phyloP scores from a whole-genome alignment of 1,139 yeast genomes.

The Saccharomyces pastorianus region DNA sequence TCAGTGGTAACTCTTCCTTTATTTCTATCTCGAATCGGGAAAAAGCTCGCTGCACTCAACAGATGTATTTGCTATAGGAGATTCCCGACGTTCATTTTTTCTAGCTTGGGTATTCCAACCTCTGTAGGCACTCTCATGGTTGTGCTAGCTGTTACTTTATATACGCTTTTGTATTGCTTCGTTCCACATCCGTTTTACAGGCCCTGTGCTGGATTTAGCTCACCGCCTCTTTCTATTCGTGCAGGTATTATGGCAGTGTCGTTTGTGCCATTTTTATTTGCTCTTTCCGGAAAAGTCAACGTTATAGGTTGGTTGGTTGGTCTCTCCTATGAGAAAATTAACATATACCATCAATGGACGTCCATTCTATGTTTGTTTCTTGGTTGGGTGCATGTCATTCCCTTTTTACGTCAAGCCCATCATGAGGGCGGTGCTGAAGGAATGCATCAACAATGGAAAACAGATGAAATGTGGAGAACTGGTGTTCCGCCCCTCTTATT shows the following conservation, averaged over 20 bases:
- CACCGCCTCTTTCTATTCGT: background rate
- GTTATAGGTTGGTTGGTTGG: background rate
- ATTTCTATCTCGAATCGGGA: background rate
- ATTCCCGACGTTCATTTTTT: background rate
- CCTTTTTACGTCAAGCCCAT: background rate
- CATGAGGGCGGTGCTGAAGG: background rate
- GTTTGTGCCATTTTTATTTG: background rate
- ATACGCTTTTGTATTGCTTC: background rate
- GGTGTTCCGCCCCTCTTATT: background rate
- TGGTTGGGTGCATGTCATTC: background rate
- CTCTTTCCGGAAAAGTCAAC: background rate
- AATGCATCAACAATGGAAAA: background rate
- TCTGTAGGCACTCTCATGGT: background rate
- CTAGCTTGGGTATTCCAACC: background rate
- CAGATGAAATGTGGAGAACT: background rate
- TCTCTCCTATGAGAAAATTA: background rate
- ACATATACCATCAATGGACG: background rate
- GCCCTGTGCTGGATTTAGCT: background rate
- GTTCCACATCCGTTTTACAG: background rate
- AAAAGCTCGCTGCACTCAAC: background rate
- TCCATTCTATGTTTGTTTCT: background rate
- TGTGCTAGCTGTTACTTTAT: background rate
- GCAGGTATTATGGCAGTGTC: background rate
- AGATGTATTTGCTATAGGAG: background rate
- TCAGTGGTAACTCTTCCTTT: background rate